Conservation (phyloP, 768 basidiomycete species). For the Leccinum barrowsii region DNA sequence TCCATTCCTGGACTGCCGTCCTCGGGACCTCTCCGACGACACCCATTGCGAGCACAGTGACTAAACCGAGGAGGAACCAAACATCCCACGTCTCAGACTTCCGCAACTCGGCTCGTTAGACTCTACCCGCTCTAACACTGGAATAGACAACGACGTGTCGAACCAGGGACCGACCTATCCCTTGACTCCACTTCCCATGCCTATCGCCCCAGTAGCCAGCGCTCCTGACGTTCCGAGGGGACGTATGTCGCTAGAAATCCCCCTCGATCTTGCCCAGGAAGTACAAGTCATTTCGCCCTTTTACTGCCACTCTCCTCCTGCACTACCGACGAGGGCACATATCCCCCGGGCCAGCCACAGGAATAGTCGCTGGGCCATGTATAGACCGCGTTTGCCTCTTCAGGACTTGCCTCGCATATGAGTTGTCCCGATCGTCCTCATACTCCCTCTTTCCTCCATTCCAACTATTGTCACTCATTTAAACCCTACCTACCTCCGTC, state of each 20-base stretch:
- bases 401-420: neutral
- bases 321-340: slow-evolving; percentile 1
- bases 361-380: neutral
- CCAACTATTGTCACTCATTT: slow-evolving; percentile 21
- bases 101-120: neutral
- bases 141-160: neutral
- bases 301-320: neutral
- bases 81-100: neutral
- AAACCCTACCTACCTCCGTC: neutral
- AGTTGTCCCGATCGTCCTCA: neutral
- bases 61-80: neutral
- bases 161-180: slow-evolving; percentile 6
- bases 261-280: neutral
- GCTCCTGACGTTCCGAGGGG: neutral
- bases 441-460: neutral
- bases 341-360: neutral
- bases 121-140: neutral
- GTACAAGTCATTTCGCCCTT: neutral
- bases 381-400: neutral
- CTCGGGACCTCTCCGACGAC: slow-evolving; percentile 4
- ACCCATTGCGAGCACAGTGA: neutral
- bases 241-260: neutral
- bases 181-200: neutral
- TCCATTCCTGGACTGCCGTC: slow-evolving; percentile 4
- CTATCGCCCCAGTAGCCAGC: neutral